Base-by-base conservation (phyloP, 441 rosid species). In the Populus trichocarpa region DNA sequence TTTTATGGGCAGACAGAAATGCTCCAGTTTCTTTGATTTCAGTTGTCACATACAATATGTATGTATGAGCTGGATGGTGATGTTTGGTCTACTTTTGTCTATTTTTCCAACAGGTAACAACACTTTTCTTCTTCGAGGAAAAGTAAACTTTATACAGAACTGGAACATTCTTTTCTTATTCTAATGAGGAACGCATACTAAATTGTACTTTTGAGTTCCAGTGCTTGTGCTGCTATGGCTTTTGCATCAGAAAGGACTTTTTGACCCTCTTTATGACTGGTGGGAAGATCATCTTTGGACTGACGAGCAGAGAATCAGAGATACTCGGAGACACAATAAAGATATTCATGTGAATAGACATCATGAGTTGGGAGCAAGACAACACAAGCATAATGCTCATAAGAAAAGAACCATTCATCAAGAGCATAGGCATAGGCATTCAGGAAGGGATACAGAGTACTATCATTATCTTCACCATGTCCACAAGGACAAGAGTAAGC, bases 31-130 rank as follows among this genome's bases (percentile, higher is more conserved):
- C 86, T 93, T 96, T 35, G 93, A 96, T 84, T 92, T 96, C 82
- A 82, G 92, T 68, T 96, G 98, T 86, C 99, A 94, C 83, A 85
- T 93, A 78, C 99, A 93, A 71, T 93, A 94, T 77, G 85, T 93
- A 78, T 96, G 98, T 80, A 79, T 94, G 83, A 93, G 98, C 85
- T 96, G 98, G 97, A 77, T 93, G 81, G 88, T 89, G 77, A 79
- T 94, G 85, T 91, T 94, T 63, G 95, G 98, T 53, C 88, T 94
- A 65, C 84, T 91, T 81, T 84, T 94, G 72, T 90, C 95, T 32
- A 86, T 90, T 61, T 81, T 96, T 78, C 97, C 96, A 53, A 85
- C 92, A 67, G 93, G 98, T 91, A 89, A 80, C 57, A 14, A 80
- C 50, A 12, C 0, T 46, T 13, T 46, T 14, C 0, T 46, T 46